Base-by-base conservation (phyloP, 2,329 filamentous ascomycete species). In the Periconia sp. region DNA sequence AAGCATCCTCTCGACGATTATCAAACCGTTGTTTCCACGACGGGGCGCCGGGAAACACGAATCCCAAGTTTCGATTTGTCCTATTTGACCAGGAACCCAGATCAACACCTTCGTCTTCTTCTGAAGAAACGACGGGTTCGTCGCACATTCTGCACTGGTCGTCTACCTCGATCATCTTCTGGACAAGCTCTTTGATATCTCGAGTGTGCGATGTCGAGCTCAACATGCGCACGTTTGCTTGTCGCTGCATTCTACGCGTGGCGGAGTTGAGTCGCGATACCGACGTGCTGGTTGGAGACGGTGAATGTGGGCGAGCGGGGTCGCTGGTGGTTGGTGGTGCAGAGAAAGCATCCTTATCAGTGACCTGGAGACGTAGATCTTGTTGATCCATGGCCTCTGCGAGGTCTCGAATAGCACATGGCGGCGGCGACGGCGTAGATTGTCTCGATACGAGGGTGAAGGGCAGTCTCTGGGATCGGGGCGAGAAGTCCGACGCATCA, bases 111-210 rank as follows among this genome's bases (percentile, higher is more conserved):
- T 73, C 71, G 56, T 73, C 70, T 17, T 70, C 64, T 17, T 57
- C 64, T 3, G 63, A 56, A 54, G n/a, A 10, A 35, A n/a, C 11
- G 18, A 57, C 57, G 37, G 60, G 55, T n/a, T 49, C 13, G 2
- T 65, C 56, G 60, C 52, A 65, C 54, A 72, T 49, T 51, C 50
- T 64, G 66, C 77, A 79, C 54, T 79, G 77, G 53, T 78, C 73
- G 46, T 71, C 67, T 35, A 61, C 58, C 2, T 74, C 60, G 49
- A 77, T 67, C 71, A 79, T 77, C 53, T 71, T 71, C 54, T 72
- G 61, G 20, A 78, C 74, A 15, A 79, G 68, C 23, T 66, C 63
- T 13, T 74, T 70, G 43, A 79, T 75, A 59, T 78, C 76, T 20
- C 69, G 68, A 35, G 71, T 62, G 54, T 77, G 74, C 5, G 71